Percentiles rank a stretch among this genome's conserved stretches.
Conservation (phyloP, 495 filamentous ascomycete species). For the Neurospora sp. region DNA sequence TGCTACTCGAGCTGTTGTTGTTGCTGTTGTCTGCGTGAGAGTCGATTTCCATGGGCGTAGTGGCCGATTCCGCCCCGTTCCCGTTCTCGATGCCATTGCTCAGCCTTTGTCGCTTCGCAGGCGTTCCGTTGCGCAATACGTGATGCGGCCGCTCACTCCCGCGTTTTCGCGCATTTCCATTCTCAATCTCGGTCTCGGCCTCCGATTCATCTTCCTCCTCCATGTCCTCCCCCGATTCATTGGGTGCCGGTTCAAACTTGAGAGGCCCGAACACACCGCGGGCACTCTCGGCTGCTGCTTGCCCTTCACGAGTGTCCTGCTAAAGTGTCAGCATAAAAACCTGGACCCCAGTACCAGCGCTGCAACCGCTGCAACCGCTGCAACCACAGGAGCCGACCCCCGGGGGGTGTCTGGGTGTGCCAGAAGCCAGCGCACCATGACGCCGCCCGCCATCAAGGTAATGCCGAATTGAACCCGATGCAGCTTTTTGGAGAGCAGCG, state of each 20-base stretch:
- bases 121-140: constrained; percentile 39
- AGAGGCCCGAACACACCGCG: constrained; percentile 42
- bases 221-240: constrained; percentile 20
- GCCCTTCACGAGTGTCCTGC: constrained; percentile 36
- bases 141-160: constrained; percentile 35
- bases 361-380: constrained; percentile 14
- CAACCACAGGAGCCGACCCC: constrained; percentile 10
- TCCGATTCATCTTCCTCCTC: constrained; percentile 24
- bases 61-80: constrained; percentile 49
- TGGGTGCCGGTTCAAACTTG: constrained; percentile 23
- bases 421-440: constrained; percentile 11
- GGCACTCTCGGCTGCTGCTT: constrained; percentile 33
- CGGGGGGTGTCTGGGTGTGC: background rate
- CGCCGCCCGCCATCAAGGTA: constrained; percentile 6
- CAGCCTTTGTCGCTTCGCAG: constrained; percentile 43
- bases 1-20: constrained; percentile 31
- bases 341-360: constrained; percentile 24
- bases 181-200: constrained; percentile 23
- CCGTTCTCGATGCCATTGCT: constrained; percentile 55
- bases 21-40: constrained; percentile 37
- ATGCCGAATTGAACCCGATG: constrained; percentile 8
- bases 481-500: background rate
- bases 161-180: constrained; percentile 42
- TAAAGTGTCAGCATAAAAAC: constrained; percentile 13
- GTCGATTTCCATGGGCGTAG: constrained; percentile 52